Evolutionary conservation across 1,284 basidiomycete species (phyloP).

Genomic region (Porogramme epimiltina): DNA sequence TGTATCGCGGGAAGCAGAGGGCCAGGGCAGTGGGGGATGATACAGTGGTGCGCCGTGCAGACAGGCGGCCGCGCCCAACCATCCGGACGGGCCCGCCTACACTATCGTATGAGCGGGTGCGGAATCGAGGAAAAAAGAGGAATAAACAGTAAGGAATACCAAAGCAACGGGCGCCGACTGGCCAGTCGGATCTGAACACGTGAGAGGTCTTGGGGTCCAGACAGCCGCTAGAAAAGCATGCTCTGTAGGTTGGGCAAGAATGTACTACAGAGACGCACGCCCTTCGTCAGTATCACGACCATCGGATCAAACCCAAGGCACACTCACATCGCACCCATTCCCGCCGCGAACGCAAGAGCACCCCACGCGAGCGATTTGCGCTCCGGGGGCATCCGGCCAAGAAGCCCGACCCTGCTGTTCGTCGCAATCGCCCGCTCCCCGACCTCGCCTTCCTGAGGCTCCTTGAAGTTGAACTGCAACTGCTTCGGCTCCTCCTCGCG

Average conservation of each 20-base stretch:
- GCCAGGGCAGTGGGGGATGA: background rate
- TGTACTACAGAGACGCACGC: slow-evolving; percentile 24
- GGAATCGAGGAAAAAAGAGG: background rate
- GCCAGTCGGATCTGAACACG: slow-evolving; percentile 9
- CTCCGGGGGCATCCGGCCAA: slow-evolving; percentile 53
- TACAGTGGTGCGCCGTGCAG: no score
- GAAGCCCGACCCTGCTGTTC: slow-evolving; percentile 59
- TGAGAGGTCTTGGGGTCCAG: slow-evolving; percentile 3
- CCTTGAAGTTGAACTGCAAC: slow-evolving; percentile 63
- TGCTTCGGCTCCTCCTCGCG: slow-evolving; percentile 57
- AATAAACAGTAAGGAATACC: background rate
- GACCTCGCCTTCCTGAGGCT: slow-evolving; percentile 46
- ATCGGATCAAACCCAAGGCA: background rate
- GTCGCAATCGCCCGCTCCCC: slow-evolving; percentile 63
- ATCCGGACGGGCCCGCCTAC: slow-evolving; percentile 11
- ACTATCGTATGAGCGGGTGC: slow-evolving; percentile 15
- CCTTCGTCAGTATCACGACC: background rate
- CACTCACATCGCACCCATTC: slow-evolving; percentile 70
- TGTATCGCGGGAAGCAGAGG: background rate
- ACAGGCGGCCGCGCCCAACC: background rate
- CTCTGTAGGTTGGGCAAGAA: slow-evolving; percentile 28
- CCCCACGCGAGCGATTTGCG: slow-evolving; percentile 77
- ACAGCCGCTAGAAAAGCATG: slow-evolving; percentile 15
- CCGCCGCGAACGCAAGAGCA: slow-evolving; percentile 71
- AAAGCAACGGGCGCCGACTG: slow-evolving; percentile 8